Conservation (phyloP, 352 stramenopile species). For the Globisporangium okanoganense region DNA sequence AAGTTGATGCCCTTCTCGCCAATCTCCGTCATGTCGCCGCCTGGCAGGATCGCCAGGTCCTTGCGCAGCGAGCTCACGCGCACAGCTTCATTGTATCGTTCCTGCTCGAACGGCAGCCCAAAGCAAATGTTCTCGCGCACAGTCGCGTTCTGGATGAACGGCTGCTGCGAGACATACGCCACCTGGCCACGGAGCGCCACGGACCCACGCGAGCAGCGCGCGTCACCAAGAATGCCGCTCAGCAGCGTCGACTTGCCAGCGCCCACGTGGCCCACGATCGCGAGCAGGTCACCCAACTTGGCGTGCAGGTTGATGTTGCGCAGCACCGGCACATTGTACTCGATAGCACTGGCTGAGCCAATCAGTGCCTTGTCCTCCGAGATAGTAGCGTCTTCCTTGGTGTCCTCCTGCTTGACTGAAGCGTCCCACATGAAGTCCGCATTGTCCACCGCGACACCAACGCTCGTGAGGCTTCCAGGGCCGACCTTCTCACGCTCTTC, state of each 20-base stretch:
- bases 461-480: slow-evolving; percentile 59
- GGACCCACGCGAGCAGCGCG: slow-evolving; percentile 20
- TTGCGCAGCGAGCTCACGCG: slow-evolving; percentile 71
- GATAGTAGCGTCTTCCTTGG: slow-evolving; percentile 29
- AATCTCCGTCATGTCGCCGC: slow-evolving; percentile 96
- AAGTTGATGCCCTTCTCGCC: slow-evolving; percentile 98
- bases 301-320: slow-evolving; percentile 67
- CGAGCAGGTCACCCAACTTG: slow-evolving; percentile 70
- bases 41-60: slow-evolving; percentile 88
- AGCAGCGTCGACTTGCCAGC: slow-evolving; percentile 78
- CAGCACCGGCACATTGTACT: slow-evolving; percentile 32
- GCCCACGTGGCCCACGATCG: slow-evolving; percentile 66
- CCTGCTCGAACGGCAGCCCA: slow-evolving; percentile 30
- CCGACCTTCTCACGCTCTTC: slow-evolving; percentile 67
- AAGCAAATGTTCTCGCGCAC: slow-evolving; percentile 53
- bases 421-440: slow-evolving; percentile 69
- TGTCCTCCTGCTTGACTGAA: slow-evolving; percentile 17
- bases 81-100: slow-evolving; percentile 39
- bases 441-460: slow-evolving; percentile 33
- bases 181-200: slow-evolving; percentile 32
- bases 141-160: slow-evolving; percentile 53
- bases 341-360: slow-evolving; percentile 7
- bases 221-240: slow-evolving; percentile 40
- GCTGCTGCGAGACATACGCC: slow-evolving; percentile 56
- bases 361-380: slow-evolving; percentile 16